These are phyloP conservation scores for barrel medic (Medicago truncatula) DNA, from an alignment of 306 rosid genomes.

Conservation along the genomic window DNA sequence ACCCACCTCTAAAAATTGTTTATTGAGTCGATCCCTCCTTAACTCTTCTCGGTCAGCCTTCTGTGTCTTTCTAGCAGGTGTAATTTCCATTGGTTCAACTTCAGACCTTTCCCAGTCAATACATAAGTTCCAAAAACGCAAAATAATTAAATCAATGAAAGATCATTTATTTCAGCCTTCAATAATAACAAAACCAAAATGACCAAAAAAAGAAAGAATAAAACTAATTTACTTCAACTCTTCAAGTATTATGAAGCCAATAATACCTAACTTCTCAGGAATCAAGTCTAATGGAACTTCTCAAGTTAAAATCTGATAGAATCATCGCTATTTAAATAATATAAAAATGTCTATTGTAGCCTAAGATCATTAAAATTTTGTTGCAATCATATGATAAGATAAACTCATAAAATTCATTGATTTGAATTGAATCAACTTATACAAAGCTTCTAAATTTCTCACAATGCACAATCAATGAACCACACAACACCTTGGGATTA, in stretches of 20 bases:
- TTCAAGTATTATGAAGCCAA: conserved; percentile 11
- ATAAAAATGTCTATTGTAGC: background rate
- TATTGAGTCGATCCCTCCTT: conserved; percentile 83
- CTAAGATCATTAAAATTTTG: background rate
- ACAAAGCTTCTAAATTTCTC: background rate
- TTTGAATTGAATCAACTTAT: background rate
- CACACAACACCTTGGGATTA: conserved; percentile 1
- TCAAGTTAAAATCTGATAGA: conserved; percentile 7
- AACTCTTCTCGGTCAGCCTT: conserved; percentile 92
- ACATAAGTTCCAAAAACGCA: conserved; percentile 30
- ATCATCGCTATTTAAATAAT: background rate
- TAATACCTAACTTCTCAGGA: background rate
- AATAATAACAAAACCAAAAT: conserved; percentile 25
- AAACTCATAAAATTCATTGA: background rate
- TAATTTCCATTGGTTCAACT: conserved; percentile 63
- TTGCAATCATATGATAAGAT: too few species aligned
- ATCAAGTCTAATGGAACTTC: too few species aligned
- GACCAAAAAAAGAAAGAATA: background rate
- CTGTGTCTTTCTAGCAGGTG: conserved; percentile 73
- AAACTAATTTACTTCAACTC: conserved; percentile 8
- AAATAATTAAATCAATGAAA: conserved; percentile 17
- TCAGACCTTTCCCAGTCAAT: conserved; percentile 58
- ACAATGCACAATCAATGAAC: conserved; percentile 31
- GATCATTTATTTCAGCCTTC: conserved; percentile 24
- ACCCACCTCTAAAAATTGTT: conserved; percentile 78